Conservation (phyloP, 306 rosid genomes). For the Sicyos baderoa region DNA sequence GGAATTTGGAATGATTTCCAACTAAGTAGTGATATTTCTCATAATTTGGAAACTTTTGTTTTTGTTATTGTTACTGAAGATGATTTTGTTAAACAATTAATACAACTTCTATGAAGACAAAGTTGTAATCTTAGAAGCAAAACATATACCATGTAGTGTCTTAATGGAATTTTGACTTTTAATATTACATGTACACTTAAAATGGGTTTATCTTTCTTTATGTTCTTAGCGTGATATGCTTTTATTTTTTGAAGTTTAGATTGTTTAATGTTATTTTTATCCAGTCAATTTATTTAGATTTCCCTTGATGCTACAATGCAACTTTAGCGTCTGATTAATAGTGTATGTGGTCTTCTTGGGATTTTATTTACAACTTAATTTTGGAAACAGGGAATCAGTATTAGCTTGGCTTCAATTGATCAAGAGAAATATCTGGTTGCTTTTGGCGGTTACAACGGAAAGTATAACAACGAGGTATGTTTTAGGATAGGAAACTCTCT, state of each 20-base stretch:
- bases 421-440: slow-evolving; percentile 71
- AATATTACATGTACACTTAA: not conserved
- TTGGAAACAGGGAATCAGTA: slow-evolving; percentile 70
- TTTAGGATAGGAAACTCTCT: not conserved
- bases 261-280: not conserved
- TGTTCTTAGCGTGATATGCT: not conserved
- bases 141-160: not conserved
- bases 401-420: slow-evolving; percentile 57
- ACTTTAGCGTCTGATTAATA: not conserved
- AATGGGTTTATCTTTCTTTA: not conserved
- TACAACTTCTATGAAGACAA: not conserved
- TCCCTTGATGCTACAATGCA: not conserved
- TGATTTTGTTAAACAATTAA: not conserved
- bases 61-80: not conserved
- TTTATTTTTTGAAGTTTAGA: not conserved
- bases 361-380: not conserved
- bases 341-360: not conserved
- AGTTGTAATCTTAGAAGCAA: not conserved
- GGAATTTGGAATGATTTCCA: slow-evolving; percentile 8
- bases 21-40: not conserved
- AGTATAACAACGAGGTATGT: slow-evolving; percentile 85
- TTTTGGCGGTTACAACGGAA: slow-evolving; percentile 97
- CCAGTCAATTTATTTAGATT: not conserved
- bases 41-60: not conserved
- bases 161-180: not conserved